Evolutionary conservation across 2,329 filamentous ascomycete genomes (phyloP), one percentile per base, ranked within the genome.

Genomic region (Emergomyces africanus): DNA sequence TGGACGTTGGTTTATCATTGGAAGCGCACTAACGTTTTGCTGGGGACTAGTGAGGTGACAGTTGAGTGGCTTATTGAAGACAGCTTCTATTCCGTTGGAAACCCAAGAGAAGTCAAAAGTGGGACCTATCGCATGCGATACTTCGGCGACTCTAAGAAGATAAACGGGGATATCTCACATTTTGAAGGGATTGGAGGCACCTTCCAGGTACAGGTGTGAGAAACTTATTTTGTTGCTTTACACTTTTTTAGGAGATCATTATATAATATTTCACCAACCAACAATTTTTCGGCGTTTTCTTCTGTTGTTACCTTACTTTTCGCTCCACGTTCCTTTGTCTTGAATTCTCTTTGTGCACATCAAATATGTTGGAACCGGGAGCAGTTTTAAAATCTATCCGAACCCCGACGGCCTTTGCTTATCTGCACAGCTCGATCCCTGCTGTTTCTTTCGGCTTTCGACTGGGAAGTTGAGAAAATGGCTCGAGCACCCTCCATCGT

Each of bases 1-100:
- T 97, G 91, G 91, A 84, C 83, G 62, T 74, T 96, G 20, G 80
- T 94, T 14, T 96, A 86, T 68, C 78, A 82, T 44, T 97, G 92
- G 92, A 81, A 82, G 65, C 79, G 90, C 44, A 87, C 83, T 1
- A 87, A 84, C 66, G 80, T 78, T 2, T 59, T 90, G 1, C 70
- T 89, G 25, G 90, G 86, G 0, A 85, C 85, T 39, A 95, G 90
- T 67, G 83, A 91, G 69, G 91, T 90, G 1, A 84, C 79, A 9
- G 79, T 96, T 57, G 80, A 81, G 54, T 97, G 92, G 92, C 87
- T 92, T 73, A 86, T 87, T 39, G 85, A 83, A 71, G 72, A 78
- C 58, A 77, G 79, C 62, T 79, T 79, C 23, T 76, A 78, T 61
- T 63, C 66, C 44, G 61, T 73, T 58, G 70, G 70, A 59, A 59